Percentiles rank a stretch among this genome's conserved stretches.
phyloP scores from a whole-genome alignment of 768 basidiomycete genomes.

The Phaffia australis region DNA sequence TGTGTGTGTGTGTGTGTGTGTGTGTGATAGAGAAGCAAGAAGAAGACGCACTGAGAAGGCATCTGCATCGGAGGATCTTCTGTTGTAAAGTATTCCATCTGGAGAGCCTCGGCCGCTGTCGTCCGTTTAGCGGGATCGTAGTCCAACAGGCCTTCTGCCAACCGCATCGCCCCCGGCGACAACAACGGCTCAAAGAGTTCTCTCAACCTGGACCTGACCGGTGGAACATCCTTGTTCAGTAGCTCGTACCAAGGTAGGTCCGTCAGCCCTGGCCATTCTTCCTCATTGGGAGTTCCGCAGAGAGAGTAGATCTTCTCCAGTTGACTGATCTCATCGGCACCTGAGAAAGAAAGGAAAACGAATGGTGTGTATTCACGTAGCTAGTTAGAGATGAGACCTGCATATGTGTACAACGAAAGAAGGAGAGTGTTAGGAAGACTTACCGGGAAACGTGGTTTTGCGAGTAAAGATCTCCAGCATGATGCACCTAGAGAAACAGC shows the following conservation, averaged over 20 bases:
- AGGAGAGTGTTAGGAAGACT: background rate
- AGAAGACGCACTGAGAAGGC: constrained; percentile 62
- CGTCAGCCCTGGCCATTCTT: constrained; percentile 69
- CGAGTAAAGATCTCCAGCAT: constrained; percentile 95
- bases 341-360: background rate
- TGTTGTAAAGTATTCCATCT: constrained; percentile 67
- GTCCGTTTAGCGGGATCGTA: constrained; percentile 70
- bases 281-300: constrained; percentile 70
- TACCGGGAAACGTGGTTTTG: constrained; percentile 85
- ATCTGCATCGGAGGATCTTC: constrained; percentile 64
- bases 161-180: constrained; percentile 70
- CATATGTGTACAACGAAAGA: background rate
- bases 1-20: background rate
- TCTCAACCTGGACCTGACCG: constrained; percentile 60
- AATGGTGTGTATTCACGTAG: background rate
- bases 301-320: constrained; percentile 84
- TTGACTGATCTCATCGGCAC: constrained; percentile 94
- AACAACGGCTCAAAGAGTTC: constrained; percentile 86
- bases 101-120: constrained; percentile 67
- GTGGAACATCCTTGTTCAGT: constrained; percentile 60
- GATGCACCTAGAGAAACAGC: constrained; percentile 58
- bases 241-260: constrained; percentile 96
- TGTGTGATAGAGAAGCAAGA: constrained; percentile 6
- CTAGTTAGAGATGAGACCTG: no score
- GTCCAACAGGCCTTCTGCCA: constrained; percentile 68